phyloP scores from a whole-genome alignment of 495 filamentous ascomycete species.

The Bryoglossum gracile region DNA sequence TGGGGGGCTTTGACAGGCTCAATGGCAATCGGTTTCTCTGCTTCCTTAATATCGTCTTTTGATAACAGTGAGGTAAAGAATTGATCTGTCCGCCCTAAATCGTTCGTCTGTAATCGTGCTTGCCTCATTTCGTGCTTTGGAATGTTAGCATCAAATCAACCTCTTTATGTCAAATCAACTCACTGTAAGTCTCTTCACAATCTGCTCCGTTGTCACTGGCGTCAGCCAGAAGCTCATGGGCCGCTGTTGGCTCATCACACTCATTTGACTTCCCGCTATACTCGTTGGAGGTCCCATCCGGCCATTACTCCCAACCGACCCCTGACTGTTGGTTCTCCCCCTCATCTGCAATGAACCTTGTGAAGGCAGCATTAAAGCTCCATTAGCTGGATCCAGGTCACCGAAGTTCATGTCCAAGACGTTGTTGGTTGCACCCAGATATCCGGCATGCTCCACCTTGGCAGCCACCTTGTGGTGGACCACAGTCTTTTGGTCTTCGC shows the following conservation, averaged over 20 bases:
- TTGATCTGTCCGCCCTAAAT: conserved; percentile 72
- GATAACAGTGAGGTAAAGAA: conserved; percentile 70
- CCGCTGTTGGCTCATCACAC: conserved; percentile 48
- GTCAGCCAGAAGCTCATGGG: conserved; percentile 78
- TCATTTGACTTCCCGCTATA: conserved; percentile 50
- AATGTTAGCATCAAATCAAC: not conserved
- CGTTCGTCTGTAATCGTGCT: conserved; percentile 78
- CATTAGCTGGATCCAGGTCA: conserved; percentile 71
- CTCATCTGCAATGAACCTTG: conserved; percentile 46
- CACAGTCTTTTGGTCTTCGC: conserved; percentile 94
- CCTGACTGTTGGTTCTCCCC: conserved; percentile 65
- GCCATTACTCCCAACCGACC: conserved; percentile 52
- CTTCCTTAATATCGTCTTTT: conserved; percentile 63
- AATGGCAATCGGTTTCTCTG: conserved; percentile 39
- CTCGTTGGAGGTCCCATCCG: conserved; percentile 38
- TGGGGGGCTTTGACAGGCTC: conserved; percentile 30
- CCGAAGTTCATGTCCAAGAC: conserved; percentile 84
- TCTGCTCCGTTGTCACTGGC: conserved; percentile 85
- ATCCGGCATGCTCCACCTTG: conserved; percentile 89
- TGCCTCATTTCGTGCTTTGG: conserved; percentile 75
- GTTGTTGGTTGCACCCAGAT: conserved; percentile 58
- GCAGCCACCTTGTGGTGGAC: conserved; percentile 97
- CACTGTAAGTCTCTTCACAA: conserved; percentile 90
- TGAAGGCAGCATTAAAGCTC: conserved; percentile 53
- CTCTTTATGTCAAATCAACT: conserved; percentile 29